A percentile compares a stretch with the other conserved stretches of the same genome.
phyloP scores from a whole-genome alignment of 176 grass and related monocot species.

The Phragmites australis region DNA sequence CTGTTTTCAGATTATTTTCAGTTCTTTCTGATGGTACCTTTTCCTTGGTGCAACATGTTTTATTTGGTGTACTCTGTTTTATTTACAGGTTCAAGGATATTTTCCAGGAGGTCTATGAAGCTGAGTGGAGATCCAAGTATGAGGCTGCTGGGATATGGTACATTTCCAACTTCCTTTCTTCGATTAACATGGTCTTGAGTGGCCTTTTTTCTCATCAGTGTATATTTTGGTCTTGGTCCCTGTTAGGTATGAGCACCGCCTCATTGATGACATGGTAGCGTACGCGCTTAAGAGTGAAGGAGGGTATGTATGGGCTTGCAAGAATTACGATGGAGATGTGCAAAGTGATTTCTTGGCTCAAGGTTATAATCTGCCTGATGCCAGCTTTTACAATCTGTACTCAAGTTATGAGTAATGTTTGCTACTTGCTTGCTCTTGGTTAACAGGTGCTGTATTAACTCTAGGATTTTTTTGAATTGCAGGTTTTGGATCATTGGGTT shows the following conservation, averaged over 20 bases:
- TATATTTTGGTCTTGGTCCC: not conserved
- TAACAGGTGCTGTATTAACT: not conserved
- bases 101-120: conserved; percentile 91
- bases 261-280: conserved; percentile 99
- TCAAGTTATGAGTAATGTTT: not conserved
- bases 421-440: not conserved
- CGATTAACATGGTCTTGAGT: not conserved
- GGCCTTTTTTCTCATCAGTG: not conserved
- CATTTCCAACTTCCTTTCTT: not conserved
- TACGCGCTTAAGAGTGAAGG: conserved; percentile 95
- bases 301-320: conserved; percentile 98
- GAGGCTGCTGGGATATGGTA: conserved; percentile 91
- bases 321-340: conserved; percentile 97
- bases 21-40: not conserved
- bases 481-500: conserved; percentile 36
- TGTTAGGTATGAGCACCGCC: conserved; percentile 86
- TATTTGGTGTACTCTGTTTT: conserved; percentile 10
- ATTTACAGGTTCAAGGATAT: conserved; percentile 84
- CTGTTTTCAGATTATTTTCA: not conserved
- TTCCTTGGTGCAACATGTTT: not conserved
- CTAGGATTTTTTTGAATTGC: not conserved
- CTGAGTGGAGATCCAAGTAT: conserved; percentile 73
- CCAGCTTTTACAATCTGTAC: not conserved
- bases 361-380: conserved; percentile 34
- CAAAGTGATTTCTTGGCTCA: conserved; percentile 95